Evolutionary conservation across 768 basidiomycete genomes (phyloP).

Genomic region (Suillus brevipes): DNA sequence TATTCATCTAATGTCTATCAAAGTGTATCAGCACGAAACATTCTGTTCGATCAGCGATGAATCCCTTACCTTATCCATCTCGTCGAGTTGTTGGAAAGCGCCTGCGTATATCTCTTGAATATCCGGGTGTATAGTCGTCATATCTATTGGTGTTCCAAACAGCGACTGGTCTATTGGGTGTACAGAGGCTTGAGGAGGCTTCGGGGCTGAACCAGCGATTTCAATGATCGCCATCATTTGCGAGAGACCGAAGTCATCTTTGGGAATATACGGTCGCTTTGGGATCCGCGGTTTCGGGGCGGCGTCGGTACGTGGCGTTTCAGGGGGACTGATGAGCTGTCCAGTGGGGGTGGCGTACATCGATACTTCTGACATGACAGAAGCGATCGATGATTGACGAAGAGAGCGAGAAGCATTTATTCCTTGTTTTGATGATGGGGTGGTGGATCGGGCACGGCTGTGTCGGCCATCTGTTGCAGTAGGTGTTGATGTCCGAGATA

Average conservation of each 20-base stretch:
- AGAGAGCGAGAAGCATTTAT: conserved; percentile 33
- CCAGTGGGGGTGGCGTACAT: conserved; percentile 45
- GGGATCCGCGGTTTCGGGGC: conserved; percentile 35
- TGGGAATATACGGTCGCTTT: conserved; percentile 54
- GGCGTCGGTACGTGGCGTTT: conserved; percentile 19
- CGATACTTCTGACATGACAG: conserved; percentile 64
- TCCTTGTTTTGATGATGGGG: conserved; percentile 27
- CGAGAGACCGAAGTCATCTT: conserved; percentile 83
- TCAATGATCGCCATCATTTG: conserved; percentile 91
- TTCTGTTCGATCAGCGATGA: not conserved
- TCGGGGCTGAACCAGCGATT: conserved; percentile 47
- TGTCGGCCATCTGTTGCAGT: conserved; percentile 15
- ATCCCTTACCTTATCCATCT: conserved; percentile 69
- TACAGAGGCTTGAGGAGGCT: conserved; percentile 38
- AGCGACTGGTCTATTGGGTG: conserved; percentile 72
- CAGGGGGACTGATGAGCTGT: conserved; percentile 29
- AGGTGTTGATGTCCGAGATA: conserved; percentile 31
- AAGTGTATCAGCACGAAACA: conserved; percentile 6
- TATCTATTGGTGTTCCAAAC: conserved; percentile 65
- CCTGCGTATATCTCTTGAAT: conserved; percentile 70
- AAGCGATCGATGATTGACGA: conserved; percentile 72
- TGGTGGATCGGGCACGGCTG: conserved; percentile 26
- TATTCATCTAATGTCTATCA: conserved; percentile 32
- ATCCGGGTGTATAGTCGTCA: conserved; percentile 66
- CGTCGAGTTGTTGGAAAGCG: conserved; percentile 72